Percentiles rank a stretch among this genome's conserved stretches.
Conservation (phyloP, 179 eudicot species). For the Monotropa hypopitys region DNA sequence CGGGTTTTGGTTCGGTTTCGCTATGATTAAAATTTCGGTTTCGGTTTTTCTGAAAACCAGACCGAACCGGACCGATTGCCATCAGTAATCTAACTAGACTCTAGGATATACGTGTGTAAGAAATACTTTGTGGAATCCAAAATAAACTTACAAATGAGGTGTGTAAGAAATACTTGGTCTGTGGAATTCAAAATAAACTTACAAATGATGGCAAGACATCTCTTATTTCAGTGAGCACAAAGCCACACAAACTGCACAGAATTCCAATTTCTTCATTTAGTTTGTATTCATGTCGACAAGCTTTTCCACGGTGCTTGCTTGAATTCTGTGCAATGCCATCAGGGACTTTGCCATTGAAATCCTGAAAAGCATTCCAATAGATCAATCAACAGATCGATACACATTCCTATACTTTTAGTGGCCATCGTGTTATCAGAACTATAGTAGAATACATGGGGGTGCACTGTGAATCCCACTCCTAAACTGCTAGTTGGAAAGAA, state of each 20-base stretch:
- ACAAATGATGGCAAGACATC: slow-evolving; percentile 78
- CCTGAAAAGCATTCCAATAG: slow-evolving; percentile 27
- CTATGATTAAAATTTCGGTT: too few relatives aligned
- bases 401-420: neutral
- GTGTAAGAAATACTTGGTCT: neutral
- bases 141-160: too few relatives aligned
- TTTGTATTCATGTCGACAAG: slow-evolving; percentile 65
- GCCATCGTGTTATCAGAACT: neutral
- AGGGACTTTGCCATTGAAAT: slow-evolving; percentile 18
- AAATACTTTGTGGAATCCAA: too few relatives aligned
- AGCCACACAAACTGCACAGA: slow-evolving; percentile 65
- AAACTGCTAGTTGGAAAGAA: neutral
- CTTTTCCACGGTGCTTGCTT: slow-evolving; percentile 13
- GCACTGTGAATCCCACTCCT: too few relatives aligned
- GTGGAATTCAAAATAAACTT: slow-evolving; percentile 20
- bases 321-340: slow-evolving; percentile 22
- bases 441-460: too few relatives aligned
- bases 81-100: neutral
- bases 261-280: slow-evolving; percentile 84
- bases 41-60: too few relatives aligned
- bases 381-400: neutral
- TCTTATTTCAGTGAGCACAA: slow-evolving; percentile 70
- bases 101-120: too few relatives aligned
- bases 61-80: too few relatives aligned
- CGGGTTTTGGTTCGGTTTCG: too few relatives aligned